A percentile compares a stretch with the other conserved stretches of the same genome.
Evolutionary conservation across 179 eudicot species (phyloP).

Genomic region (Beta lomatogona): DNA sequence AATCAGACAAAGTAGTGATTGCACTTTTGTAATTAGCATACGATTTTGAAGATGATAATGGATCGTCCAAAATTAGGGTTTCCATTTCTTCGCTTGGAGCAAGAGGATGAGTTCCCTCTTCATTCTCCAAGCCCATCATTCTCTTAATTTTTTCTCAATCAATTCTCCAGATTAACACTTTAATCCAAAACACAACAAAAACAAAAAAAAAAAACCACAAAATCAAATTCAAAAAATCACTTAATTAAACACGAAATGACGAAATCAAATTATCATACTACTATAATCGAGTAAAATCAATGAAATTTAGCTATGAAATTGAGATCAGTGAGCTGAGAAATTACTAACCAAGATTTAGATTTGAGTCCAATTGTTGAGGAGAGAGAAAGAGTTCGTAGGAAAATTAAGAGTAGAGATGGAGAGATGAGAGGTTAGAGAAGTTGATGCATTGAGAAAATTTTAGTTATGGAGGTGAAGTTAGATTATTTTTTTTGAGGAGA

Average conservation of each 20-base stretch:
- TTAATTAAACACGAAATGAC: not conserved
- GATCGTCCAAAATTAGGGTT: conserved; percentile 45
- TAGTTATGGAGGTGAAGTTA: not conserved
- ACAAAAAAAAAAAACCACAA: not conserved
- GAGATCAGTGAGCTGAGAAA: not conserved
- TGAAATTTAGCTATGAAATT: not conserved
- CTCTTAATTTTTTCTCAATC: not conserved
- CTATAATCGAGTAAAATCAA: conserved; percentile 1
- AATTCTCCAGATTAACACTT: not conserved
- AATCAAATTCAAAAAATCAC: not conserved
- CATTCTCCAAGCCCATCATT: conserved; percentile 51
- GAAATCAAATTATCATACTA: not conserved
- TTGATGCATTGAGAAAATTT: not conserved
- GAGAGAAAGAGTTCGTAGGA: not conserved
- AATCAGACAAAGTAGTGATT: conserved; percentile 50
- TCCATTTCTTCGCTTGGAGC: conserved; percentile 40
- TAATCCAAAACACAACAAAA: not conserved
- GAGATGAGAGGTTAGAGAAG: conserved; percentile 3
- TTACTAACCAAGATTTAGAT: conserved; percentile 17
- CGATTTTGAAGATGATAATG: conserved; percentile 47
- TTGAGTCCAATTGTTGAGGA: not conserved
- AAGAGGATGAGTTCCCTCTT: conserved; percentile 26
- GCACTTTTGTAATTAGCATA: conserved; percentile 52
- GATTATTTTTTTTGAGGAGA: conserved; percentile 11
- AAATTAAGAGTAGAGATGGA: not conserved